Conservation (phyloP, 176 grass and related monocot species). For the Eleusine coracana region DNA sequence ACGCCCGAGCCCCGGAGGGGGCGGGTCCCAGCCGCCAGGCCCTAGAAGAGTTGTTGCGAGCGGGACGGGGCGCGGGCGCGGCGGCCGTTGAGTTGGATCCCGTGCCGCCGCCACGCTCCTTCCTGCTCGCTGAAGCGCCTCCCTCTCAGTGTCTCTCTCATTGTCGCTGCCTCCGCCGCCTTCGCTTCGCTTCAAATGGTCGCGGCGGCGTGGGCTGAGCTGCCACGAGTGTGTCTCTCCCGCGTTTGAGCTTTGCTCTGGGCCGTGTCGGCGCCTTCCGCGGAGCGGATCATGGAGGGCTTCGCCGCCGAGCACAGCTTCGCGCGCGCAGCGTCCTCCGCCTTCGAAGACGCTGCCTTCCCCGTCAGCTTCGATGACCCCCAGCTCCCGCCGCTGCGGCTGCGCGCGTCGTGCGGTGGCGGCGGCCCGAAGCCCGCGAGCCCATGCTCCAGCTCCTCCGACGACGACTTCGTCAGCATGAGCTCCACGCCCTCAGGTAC, state of each 20-base stretch:
- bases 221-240: conserved; percentile 3
- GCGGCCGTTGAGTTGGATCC: conserved; percentile 48
- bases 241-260: background rate
- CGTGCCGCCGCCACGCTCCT: conserved; percentile 29
- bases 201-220: conserved; percentile 10
- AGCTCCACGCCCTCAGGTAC: conserved; percentile 81
- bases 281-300: conserved; percentile 51
- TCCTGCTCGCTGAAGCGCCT: background rate
- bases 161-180: background rate
- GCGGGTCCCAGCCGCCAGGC: background rate
- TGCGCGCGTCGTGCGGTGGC: conserved; percentile 29
- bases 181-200: conserved; percentile 45
- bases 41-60: background rate
- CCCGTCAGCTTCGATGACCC: conserved; percentile 11
- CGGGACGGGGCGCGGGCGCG: background rate
- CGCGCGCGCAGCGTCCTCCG: conserved; percentile 41
- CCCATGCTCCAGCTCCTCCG: conserved; percentile 59
- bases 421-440: conserved; percentile 19
- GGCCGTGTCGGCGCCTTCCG: conserved; percentile 49
- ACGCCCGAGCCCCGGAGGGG: background rate
- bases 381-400: conserved; percentile 60
- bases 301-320: conserved; percentile 54
- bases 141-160: background rate
- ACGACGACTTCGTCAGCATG: conserved; percentile 72
- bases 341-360: background rate